Evolutionary conservation across 2,329 filamentous ascomycete species (phyloP).

Genomic region (Berkeleyomyces basicola): DNA sequence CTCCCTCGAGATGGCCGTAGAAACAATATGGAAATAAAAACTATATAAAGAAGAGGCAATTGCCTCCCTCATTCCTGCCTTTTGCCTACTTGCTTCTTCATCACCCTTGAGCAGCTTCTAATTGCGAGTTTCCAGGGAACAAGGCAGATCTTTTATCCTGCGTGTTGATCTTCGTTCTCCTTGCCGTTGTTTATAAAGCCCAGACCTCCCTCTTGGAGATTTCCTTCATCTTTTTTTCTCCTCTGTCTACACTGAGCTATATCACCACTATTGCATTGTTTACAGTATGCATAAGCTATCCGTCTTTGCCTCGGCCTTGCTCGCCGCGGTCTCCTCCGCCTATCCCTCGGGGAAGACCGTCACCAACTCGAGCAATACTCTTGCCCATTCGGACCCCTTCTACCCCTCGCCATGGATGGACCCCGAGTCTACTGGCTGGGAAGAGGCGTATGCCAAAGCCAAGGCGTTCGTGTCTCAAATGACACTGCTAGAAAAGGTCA

Average conservation of each 20-base stretch:
- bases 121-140: not conserved
- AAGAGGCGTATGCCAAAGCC: slow-evolving; percentile 58
- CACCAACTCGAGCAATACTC: slow-evolving; percentile 7
- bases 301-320: slow-evolving; percentile 11
- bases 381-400: slow-evolving; percentile 37
- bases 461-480: slow-evolving; percentile 65
- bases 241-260: not conserved
- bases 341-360: not conserved
- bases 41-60: not conserved
- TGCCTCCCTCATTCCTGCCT: not conserved
- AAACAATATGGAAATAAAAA: not conserved
- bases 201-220: not conserved
- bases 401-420: slow-evolving; percentile 85
- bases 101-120: not conserved
- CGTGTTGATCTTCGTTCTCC: not conserved
- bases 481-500: slow-evolving; percentile 80
- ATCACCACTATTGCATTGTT: not conserved
- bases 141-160: not conserved
- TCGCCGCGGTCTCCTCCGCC: slow-evolving; percentile 9
- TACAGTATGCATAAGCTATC: slow-evolving; percentile 9
- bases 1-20: not conserved
- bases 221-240: not conserved
- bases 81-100: not conserved
- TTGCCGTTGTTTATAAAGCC: not conserved
- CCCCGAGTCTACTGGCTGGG: slow-evolving; percentile 55